Evolutionary conservation across 2,329 filamentous ascomycete species (phyloP).

Genomic region (Mollisiaceae sp.): DNA sequence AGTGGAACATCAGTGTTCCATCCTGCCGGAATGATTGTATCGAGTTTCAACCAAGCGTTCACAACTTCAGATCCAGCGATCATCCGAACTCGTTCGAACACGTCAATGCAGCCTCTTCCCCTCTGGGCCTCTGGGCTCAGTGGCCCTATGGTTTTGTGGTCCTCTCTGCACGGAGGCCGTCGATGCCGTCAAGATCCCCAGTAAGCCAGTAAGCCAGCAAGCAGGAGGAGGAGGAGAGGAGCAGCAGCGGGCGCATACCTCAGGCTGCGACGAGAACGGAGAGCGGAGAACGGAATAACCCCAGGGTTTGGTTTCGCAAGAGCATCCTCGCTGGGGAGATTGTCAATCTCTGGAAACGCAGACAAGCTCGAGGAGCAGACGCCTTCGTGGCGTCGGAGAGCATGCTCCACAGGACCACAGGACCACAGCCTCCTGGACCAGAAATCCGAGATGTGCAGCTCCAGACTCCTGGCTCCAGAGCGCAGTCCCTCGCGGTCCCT

Average conservation of each 20-base stretch:
- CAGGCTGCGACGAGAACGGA: background rate
- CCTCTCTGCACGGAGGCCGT: conserved; percentile 3
- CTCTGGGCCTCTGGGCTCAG: too few relatives aligned
- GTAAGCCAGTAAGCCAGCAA: too few relatives aligned
- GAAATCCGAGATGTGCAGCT: background rate
- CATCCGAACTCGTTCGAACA: conserved; percentile 24
- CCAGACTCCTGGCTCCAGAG: too few relatives aligned
- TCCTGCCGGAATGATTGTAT: conserved; percentile 21
- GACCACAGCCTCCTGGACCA: too few relatives aligned
- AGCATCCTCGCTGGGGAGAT: conserved; percentile 6
- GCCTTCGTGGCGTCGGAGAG: conserved; percentile 9
- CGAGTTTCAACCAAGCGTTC: conserved; percentile 27
- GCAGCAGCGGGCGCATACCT: background rate
- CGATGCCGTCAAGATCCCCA: background rate
- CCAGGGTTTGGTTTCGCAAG: conserved; percentile 6
- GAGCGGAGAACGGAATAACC: background rate
- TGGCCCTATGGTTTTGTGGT: background rate
- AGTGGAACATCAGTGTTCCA: conserved; percentile 25
- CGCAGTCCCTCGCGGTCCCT: too few relatives aligned
- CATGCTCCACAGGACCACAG: background rate
- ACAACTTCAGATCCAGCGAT: conserved; percentile 25
- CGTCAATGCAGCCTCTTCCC: conserved; percentile 18
- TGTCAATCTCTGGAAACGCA: conserved; percentile 3
- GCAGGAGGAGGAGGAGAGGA: too few relatives aligned
- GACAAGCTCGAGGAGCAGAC: background rate